Conservation (phyloP, 768 basidiomycete species). For the Termitomyces sp. region DNA sequence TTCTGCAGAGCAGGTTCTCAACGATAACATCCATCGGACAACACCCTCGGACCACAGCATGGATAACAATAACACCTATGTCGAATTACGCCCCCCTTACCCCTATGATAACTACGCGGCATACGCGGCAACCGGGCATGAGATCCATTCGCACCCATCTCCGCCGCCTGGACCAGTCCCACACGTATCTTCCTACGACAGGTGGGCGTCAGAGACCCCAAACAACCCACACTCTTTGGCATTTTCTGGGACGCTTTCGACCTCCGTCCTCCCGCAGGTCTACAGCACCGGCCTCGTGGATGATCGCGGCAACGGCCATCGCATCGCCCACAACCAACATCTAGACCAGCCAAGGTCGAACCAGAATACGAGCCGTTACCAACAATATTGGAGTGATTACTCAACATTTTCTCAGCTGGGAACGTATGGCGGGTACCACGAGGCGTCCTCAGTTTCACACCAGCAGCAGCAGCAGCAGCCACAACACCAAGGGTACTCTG, state of each 20-base stretch:
- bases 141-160: slow-evolving; percentile 2
- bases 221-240: slow-evolving; percentile 21
- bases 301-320: slow-evolving; percentile 25
- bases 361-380: slow-evolving; percentile 31
- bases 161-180: background rate
- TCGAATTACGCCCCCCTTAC: slow-evolving; percentile 17
- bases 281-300: slow-evolving; percentile 72
- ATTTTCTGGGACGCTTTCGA: slow-evolving; percentile 52
- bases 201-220: slow-evolving; percentile 36
- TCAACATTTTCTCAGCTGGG: slow-evolving; percentile 48
- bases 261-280: slow-evolving; percentile 69
- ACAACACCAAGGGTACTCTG: slow-evolving; percentile 11
- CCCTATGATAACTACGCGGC: slow-evolving; percentile 2
- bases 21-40: slow-evolving; percentile 23
- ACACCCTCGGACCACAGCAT: background rate
- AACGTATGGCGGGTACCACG: slow-evolving; percentile 29
- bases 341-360: slow-evolving; percentile 13
- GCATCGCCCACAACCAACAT: slow-evolving; percentile 3
- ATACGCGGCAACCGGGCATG: slow-evolving; percentile 9
- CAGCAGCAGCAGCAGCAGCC: slow-evolving; percentile 5
- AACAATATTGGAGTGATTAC: slow-evolving; percentile 56
- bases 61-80: slow-evolving; percentile 13
- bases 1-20: slow-evolving; percentile 47
- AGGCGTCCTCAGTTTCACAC: slow-evolving; percentile 8
- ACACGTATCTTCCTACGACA: slow-evolving; percentile 28